Base-by-base conservation (phyloP, 1,284 basidiomycete genomes). In the Laetiporus sulphureus region DNA sequence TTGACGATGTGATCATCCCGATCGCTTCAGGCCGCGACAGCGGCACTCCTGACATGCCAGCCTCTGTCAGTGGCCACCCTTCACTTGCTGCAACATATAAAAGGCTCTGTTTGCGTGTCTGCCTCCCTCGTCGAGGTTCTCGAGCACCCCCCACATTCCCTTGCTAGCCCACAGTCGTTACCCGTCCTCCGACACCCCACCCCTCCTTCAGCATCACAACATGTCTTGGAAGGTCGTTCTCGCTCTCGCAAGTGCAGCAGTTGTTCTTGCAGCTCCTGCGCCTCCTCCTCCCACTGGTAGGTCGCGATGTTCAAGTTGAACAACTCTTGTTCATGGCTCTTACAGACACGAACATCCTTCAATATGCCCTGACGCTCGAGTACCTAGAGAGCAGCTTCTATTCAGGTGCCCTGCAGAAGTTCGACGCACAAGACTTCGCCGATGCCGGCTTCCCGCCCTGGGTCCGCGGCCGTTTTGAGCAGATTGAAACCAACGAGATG, bases 331-430 rank as follows among this genome's bases (percentile, higher is more conserved):
- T 1, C 18, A 1, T 2, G 13, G 8, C 5, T 32, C 23, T 18
- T 7, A 12, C 37, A 69, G 69, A 72, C 44, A 50, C 60, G 10
- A 50, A 58, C n/a, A 53, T 69, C 25, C 58, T 75, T 21, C 76
- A 83, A 57, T 79, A 74, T 38, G 79, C 79, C 2, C 69, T 86
- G 36, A 76, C 75, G 16, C 69, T 87, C 36, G 81, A 88, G 62
- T 73, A 84, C 57, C 67, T 89, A 47, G 79, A 86, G 60, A 70
- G 71, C 58, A 63, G 71, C 18, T 86, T 86, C 66, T 89, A 77
- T 59, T 44, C 55, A 2, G 54, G 60, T 6, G 73, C 62, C 2
- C 67, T 81, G 6, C 47, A 53, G 1, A 68, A 67, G 42, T 79
- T 65, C 62, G 58, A 62, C 44, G 59, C 63, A n/a, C 44, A 59